Conservation (phyloP, 2,329 filamentous ascomycete genomes). For the Epichloe bromicola region DNA sequence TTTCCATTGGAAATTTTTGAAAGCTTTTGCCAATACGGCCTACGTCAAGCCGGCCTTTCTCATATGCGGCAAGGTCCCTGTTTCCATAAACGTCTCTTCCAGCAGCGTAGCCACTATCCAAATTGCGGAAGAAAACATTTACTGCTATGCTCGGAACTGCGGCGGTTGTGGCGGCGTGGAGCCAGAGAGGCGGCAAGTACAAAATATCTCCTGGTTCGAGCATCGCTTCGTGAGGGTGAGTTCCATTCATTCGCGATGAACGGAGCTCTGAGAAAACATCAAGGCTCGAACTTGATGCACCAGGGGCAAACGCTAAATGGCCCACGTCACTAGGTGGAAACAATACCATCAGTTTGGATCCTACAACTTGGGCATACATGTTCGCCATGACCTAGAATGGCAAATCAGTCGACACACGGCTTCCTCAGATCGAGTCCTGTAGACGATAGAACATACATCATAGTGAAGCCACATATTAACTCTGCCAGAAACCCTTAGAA, state of each 20-base stretch:
- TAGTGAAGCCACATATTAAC: conserved; percentile 88
- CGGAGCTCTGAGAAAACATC: conserved; percentile 49
- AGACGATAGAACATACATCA: conserved; percentile 40
- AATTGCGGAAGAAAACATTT: conserved; percentile 77
- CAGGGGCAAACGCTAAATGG: conserved; percentile 57
- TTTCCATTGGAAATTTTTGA: conserved; percentile 48
- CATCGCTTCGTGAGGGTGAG: conserved; percentile 53
- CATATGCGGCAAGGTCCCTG: conserved; percentile 70
- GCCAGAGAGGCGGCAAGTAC: conserved; percentile 73
- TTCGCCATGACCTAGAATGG: conserved; percentile 64
- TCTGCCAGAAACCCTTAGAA: conserved; percentile 64
- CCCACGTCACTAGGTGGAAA: conserved; percentile 68
- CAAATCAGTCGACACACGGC: background rate
- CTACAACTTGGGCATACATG: conserved; percentile 65
- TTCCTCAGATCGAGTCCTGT: background rate
- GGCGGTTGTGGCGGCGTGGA: conserved; percentile 57
- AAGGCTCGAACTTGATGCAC: conserved; percentile 66
- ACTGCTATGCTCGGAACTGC: conserved; percentile 57
- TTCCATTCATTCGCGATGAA: conserved; percentile 26
- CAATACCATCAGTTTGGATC: conserved; percentile 59
- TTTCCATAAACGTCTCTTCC: conserved; percentile 84
- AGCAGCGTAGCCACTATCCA: conserved; percentile 53
- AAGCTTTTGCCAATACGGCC: conserved; percentile 53
- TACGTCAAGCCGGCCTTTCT: conserved; percentile 64
- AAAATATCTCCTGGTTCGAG: conserved; percentile 63